These are phyloP conservation scores for Zopfia rhizophila DNA, from an alignment of 2,329 filamentous ascomycete species.

Conservation along the genomic window DNA sequence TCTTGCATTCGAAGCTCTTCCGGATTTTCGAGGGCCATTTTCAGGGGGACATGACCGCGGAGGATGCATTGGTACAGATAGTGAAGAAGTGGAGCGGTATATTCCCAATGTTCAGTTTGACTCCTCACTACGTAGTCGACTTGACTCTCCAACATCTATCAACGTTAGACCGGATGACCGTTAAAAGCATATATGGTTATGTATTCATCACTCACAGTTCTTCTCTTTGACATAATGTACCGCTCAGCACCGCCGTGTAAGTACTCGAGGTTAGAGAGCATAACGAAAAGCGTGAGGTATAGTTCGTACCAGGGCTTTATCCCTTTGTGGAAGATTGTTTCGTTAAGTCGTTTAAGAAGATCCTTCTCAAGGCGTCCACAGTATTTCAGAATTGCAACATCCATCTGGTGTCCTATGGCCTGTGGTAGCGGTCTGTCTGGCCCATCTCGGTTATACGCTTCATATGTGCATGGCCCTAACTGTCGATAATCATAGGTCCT, in stretches of 20 bases:
- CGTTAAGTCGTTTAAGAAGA: constrained; percentile 40
- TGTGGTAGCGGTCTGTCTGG: constrained; percentile 45
- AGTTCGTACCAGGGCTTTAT: constrained; percentile 52
- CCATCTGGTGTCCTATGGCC: constrained; percentile 50
- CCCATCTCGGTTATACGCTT: constrained; percentile 47
- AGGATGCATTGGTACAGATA: constrained; percentile 46
- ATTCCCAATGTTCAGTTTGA: constrained; percentile 50
- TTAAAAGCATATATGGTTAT: no score
- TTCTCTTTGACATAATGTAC: constrained; percentile 48
- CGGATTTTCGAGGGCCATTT: constrained; percentile 47
- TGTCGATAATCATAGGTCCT: constrained; percentile 42
- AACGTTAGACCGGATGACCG: constrained; percentile 21
- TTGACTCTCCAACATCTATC: constrained; percentile 42
- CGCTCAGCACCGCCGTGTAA: constrained; percentile 45
- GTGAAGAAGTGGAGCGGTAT: constrained; percentile 42
- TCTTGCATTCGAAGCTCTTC: constrained; percentile 42
- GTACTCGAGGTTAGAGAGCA: constrained; percentile 50
- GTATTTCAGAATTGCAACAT: constrained; percentile 48
- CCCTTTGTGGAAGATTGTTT: constrained; percentile 42
- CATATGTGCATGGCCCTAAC: constrained; percentile 44
- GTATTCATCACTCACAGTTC: constrained; percentile 48
- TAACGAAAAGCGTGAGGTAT: constrained; percentile 47
- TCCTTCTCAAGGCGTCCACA: constrained; percentile 41
- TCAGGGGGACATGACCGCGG: constrained; percentile 45
- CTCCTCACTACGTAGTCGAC: constrained; percentile 45